phyloP scores from a whole-genome alignment of 2,329 filamentous ascomycete genomes.

The Paecilomyces sp. region DNA sequence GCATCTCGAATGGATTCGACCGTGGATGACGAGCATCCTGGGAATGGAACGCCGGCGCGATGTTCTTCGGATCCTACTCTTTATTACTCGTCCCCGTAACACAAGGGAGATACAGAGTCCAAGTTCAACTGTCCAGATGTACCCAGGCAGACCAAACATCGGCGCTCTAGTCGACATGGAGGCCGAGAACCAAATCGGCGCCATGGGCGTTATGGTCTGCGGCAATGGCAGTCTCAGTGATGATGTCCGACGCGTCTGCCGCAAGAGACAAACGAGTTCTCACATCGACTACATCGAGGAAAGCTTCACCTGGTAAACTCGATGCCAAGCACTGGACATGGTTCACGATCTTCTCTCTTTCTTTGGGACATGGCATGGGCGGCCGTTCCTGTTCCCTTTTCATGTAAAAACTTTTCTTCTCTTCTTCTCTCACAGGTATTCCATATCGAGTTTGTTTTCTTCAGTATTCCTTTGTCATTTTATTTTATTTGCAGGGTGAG shows the following conservation, averaged over 20 bases:
- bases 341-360: neutral
- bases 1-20: conserved; percentile 85
- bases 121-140: conserved; percentile 80
- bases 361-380: neutral
- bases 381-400: no score
- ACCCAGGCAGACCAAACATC: conserved; percentile 80
- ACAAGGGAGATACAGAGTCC: conserved; percentile 73
- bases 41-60: conserved; percentile 74
- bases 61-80: conserved; percentile 77
- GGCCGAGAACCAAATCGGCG: conserved; percentile 72
- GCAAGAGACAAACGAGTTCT: conserved; percentile 52
- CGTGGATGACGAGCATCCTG: conserved; percentile 74
- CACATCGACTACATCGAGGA: conserved; percentile 73
- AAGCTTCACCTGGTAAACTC: conserved; percentile 52
- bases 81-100: conserved; percentile 80
- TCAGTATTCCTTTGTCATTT: neutral
- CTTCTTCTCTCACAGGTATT: no score
- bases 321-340: neutral
- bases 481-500: neutral
- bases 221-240: conserved; percentile 69
- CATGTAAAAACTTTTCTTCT: neutral
- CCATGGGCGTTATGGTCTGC: conserved; percentile 80
- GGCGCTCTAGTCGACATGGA: conserved; percentile 73
- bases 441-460: neutral
- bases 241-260: conserved; percentile 63